A percentile compares a stretch with the other conserved stretches of the same genome.
These are phyloP conservation scores for Cryphonectria japonica DNA, from an alignment of 2,329 filamentous ascomycete genomes.

Conservation along the genomic window DNA sequence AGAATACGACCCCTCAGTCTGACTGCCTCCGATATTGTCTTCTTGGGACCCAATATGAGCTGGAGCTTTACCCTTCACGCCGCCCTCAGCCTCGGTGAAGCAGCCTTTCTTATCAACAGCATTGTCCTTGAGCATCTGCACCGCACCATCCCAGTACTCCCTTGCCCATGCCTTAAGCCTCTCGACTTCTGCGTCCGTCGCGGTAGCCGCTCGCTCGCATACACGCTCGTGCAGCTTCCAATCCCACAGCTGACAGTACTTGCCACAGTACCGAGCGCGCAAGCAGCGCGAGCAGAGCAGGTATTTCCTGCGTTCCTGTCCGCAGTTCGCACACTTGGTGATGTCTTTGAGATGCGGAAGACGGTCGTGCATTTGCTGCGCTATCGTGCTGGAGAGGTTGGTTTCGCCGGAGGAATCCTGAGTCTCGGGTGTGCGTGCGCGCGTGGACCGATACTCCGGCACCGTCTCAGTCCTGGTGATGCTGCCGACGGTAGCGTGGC, in stretches of 20 bases:
- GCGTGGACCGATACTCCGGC: not conserved
- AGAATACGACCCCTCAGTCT: not conserved
- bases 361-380: not conserved
- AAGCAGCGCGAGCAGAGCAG: constrained; percentile 18
- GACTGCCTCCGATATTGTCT: not conserved
- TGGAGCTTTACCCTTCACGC: not conserved
- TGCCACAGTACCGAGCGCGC: constrained; percentile 16
- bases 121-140: not conserved
- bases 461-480: not conserved
- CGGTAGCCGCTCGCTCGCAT: not conserved
- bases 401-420: not conserved
- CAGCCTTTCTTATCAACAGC: not conserved
- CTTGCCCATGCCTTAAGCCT: not conserved
- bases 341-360: not conserved
- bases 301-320: constrained; percentile 1
- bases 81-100: not conserved
- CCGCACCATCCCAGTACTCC: constrained; percentile 11
- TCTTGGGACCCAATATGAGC: not conserved
- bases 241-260: constrained; percentile 24
- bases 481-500: no score
- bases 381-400: not conserved
- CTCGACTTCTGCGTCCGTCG: not conserved
- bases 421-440: not conserved
- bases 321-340: constrained; percentile 13
- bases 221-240: constrained; percentile 3